Percentiles rank a stretch among this genome's conserved stretches.
Conservation (phyloP, 495 filamentous ascomycete species). For the Talaromyces stipitatus region DNA sequence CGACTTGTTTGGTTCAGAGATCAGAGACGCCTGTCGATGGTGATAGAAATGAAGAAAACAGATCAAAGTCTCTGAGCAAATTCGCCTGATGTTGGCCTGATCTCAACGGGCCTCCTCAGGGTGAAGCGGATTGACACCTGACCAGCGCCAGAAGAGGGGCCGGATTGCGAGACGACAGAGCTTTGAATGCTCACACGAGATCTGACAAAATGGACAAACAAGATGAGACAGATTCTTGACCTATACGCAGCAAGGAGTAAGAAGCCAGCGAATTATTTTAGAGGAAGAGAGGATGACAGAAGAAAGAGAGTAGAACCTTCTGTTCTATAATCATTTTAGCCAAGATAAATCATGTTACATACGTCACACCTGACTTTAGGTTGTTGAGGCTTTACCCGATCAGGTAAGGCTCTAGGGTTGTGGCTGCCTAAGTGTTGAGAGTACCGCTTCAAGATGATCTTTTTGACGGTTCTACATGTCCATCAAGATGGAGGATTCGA, state of each 20-base stretch:
- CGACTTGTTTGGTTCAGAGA: background rate
- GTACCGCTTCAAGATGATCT: too few relatives aligned
- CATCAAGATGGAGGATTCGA: too few relatives aligned
- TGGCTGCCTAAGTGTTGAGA: too few relatives aligned
- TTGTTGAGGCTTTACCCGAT: too few relatives aligned
- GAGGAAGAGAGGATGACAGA: too few relatives aligned
- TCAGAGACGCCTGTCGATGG: background rate
- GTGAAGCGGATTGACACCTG: background rate
- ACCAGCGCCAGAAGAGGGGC: background rate
- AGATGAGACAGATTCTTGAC: background rate
- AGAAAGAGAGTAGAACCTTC: too few relatives aligned
- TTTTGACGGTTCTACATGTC: too few relatives aligned
- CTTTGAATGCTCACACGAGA: background rate
- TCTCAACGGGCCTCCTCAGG: background rate
- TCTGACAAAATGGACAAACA: background rate
- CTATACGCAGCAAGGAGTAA: background rate
- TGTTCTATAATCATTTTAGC: too few relatives aligned
- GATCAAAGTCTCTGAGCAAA: background rate
- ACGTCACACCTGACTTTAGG: too few relatives aligned
- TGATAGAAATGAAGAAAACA: background rate
- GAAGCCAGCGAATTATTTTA: background rate
- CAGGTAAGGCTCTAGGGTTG: too few relatives aligned
- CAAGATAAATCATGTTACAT: too few relatives aligned
- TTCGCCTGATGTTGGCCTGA: background rate
- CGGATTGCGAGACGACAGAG: background rate